Conservation (phyloP, 805 yeast species). For the Isabelozyma heimii region DNA sequence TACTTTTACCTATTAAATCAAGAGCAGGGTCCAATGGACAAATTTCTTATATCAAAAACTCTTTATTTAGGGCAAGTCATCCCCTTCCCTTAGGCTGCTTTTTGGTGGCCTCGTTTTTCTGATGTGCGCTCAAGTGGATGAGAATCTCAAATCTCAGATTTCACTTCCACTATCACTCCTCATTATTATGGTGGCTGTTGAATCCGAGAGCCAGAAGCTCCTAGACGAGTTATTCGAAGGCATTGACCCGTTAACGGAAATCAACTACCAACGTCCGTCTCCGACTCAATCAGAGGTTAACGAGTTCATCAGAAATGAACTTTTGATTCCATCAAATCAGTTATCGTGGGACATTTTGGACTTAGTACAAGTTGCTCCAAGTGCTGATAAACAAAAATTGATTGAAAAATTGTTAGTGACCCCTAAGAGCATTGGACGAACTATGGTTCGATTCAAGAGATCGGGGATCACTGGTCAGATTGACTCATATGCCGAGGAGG, state of each 20-base stretch:
- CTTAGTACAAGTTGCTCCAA: constrained; percentile 58
- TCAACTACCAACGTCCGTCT: not conserved
- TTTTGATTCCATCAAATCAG: constrained; percentile 59
- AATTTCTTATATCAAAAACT: no score
- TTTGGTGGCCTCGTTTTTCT: no score
- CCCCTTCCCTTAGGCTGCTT: no score
- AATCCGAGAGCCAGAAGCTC: not conserved
- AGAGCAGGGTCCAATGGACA: no score
- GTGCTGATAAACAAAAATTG: constrained; percentile 31
- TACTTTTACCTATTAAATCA: no score
- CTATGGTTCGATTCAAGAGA: constrained; percentile 66
- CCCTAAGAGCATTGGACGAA: constrained; percentile 64
- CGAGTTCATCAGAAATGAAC: constrained; percentile 21
- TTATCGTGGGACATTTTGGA: constrained; percentile 73
- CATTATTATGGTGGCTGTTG: not conserved
- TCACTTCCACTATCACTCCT: not conserved
- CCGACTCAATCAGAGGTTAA: not conserved
- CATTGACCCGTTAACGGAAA: not conserved
- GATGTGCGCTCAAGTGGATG: not conserved
- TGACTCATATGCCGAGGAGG: constrained; percentile 58
- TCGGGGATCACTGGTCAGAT: constrained; percentile 73
- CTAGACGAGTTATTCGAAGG: constrained; percentile 2
- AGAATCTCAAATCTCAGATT: not conserved
- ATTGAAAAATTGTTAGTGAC: constrained; percentile 48
- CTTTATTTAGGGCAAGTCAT: no score